Base-by-base conservation (phyloP, 2,329 filamentous ascomycete genomes). In the Apiospora pterosperma region DNA sequence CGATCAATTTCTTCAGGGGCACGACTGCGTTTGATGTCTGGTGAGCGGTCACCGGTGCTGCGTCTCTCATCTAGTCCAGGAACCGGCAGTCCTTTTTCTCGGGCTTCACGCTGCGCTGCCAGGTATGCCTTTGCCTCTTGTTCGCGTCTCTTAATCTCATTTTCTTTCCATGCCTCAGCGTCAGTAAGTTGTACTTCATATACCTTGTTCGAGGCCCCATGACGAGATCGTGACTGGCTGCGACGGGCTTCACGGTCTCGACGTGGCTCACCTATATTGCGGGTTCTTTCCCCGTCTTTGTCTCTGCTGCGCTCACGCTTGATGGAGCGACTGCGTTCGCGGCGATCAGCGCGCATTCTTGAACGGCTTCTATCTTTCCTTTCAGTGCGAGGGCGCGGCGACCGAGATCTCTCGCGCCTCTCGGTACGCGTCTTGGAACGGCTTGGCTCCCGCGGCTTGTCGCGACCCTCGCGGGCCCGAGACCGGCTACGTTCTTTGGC, bases 91-190 rank as follows among this genome's bases (percentile, higher is more conserved):
- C 86, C 86, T 71, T 88, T 88, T 59, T 82, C 82, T 36, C 84
- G 81, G 36, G 87, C 86, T 68, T 88, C 86, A 67, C 85, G 84
- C 69, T 88, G 85, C 3, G 85, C 86, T 7, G 86, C 86, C 41
- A 89, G 77, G 69, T 89, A 90, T 5, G 85, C 86, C 73, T 88
- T 89, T 42, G 88, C 88, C 74, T 89, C 87, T 67, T 83, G 83
- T 73, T 89, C 86, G 61, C 87, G 83, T 72, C 87, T 86, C 73
- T 82, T 85, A 62, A 88, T 86, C 69, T 88, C 86, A 65, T 84
- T 84, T 68, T 85, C 82, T 72, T 89, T 89, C 81, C 85, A 85
- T 19, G 81, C 81, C 69, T 87, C 85, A 2, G 74, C 71, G 39
- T 76, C 75, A 21, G 67, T 72, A 23, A 74, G 60, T 39, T 62